Percentiles rank a stretch among this genome's conserved stretches.
phyloP scores from a whole-genome alignment of 192 early-diverging fungal species.

The Nowakowskiella sp. region DNA sequence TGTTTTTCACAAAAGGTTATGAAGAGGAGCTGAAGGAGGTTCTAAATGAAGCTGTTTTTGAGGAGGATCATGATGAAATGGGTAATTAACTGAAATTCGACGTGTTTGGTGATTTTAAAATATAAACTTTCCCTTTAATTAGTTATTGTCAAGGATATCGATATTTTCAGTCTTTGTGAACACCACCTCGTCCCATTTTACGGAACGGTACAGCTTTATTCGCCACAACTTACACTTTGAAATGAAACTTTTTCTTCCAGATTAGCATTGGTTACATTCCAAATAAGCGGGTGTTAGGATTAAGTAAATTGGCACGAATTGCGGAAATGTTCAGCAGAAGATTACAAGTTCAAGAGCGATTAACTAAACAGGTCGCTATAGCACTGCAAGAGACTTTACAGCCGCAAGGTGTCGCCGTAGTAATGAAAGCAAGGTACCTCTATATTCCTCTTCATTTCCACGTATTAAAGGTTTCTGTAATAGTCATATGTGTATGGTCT shows the following conservation, averaged over 20 bases:
- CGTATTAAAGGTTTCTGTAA: neutral
- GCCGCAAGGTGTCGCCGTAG: constrained; percentile 94
- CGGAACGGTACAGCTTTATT: constrained; percentile 67
- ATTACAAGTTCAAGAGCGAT: constrained; percentile 93
- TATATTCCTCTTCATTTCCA: constrained; percentile 1
- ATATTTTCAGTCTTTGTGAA: constrained; percentile 94
- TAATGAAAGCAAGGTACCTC: constrained; percentile 82
- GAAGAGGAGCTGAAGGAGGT: constrained; percentile 83
- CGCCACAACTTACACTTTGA: neutral
- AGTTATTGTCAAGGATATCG: constrained; percentile 97
- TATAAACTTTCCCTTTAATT: no score
- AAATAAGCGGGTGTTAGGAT: constrained; percentile 85
- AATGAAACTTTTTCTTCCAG: constrained; percentile 23
- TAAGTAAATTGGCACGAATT: constrained; percentile 94
- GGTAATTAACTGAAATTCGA: no score
- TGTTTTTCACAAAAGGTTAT: constrained; percentile 99
- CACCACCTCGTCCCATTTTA: constrained; percentile 98
- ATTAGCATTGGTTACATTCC: constrained; percentile 97
- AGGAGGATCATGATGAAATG: constrained; percentile 99
- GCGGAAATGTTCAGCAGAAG: constrained; percentile 97
- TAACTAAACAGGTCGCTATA: constrained; percentile 95
- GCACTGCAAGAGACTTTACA: constrained; percentile 85
- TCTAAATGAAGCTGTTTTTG: constrained; percentile 92
- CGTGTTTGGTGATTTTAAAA: no score
- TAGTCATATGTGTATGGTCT: constrained; percentile 94